Conservation (phyloP, 768 basidiomycete genomes). For the Suillus alpinus region DNA sequence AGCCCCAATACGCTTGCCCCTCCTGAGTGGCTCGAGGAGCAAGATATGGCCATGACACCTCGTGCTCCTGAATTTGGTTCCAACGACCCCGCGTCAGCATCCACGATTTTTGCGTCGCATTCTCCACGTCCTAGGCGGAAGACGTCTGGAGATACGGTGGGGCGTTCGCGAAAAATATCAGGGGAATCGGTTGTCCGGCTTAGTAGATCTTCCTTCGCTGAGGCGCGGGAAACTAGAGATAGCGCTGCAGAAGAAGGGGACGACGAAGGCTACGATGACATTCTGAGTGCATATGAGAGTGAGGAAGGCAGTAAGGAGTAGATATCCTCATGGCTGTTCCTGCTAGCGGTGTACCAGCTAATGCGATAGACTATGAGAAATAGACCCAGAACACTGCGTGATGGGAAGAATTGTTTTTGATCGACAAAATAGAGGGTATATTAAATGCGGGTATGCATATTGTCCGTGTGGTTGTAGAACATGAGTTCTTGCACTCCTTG, state of each 20-base stretch:
- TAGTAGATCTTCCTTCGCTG: conserved; percentile 49
- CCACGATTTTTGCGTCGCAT: conserved; percentile 24
- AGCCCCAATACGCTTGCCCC: conserved; percentile 44
- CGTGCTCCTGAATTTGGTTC: conserved; percentile 48
- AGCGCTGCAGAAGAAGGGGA: conserved; percentile 77
- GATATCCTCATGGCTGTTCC: not conserved
- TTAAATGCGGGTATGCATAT: not conserved
- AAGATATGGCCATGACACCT: conserved; percentile 55
- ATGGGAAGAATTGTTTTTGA: not conserved
- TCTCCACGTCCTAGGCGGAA: conserved; percentile 27
- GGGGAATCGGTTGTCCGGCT: conserved; percentile 32
- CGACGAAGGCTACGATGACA: conserved; percentile 71
- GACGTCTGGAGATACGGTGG: conserved; percentile 20
- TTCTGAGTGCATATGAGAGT: conserved; percentile 81
- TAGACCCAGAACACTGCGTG: not conserved
- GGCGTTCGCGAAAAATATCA: conserved; percentile 42
- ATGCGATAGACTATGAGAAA: not conserved
- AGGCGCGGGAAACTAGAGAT: conserved; percentile 41
- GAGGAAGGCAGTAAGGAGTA: conserved; percentile 47
- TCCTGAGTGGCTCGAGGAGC: conserved; percentile 54
- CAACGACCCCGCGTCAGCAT: conserved; percentile 25
- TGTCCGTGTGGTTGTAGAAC: conserved; percentile 15
- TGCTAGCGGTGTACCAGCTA: conserved; percentile 10
- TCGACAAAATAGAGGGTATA: not conserved
- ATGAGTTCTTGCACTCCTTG: conserved; percentile 53